A percentile compares a stretch with the other conserved stretches of the same genome.
These are phyloP conservation scores for Russula sp. DNA, from an alignment of 768 basidiomycete species.

Conservation along the genomic window DNA sequence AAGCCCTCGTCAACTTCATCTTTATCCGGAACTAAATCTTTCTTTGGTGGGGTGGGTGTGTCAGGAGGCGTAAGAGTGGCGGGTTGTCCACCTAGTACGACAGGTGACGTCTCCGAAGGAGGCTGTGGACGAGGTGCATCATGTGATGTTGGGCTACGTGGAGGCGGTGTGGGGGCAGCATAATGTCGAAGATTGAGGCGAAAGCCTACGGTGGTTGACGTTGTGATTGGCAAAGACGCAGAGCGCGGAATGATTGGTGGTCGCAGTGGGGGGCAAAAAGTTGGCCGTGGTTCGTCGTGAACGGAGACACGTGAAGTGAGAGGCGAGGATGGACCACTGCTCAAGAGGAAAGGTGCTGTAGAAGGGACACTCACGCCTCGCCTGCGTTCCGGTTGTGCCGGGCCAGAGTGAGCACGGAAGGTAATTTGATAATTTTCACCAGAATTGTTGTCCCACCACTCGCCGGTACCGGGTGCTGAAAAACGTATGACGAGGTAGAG, in stretches of 20 bases:
- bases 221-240: constrained; percentile 15
- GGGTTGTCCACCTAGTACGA: constrained; percentile 12
- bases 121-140: background rate
- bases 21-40: background rate
- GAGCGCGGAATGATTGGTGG: constrained; percentile 9
- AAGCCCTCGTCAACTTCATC: constrained; percentile 23
- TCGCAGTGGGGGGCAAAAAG: constrained; percentile 11
- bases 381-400: constrained; percentile 13
- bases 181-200: constrained; percentile 24
- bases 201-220: background rate
- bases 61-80: background rate
- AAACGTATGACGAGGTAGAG: constrained; percentile 61
- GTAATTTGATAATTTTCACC: constrained; percentile 71
- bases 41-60: background rate
- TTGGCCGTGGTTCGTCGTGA: constrained; percentile 14
- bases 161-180: constrained; percentile 19
- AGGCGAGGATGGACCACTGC: constrained; percentile 5
- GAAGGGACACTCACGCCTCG: constrained; percentile 7
- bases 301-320: background rate
- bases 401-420: constrained; percentile 40
- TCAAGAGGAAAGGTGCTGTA: constrained; percentile 13
- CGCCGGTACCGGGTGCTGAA: constrained; percentile 42
- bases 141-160: background rate
- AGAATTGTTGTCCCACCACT: constrained; percentile 94
- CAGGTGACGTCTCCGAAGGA: background rate